Evolutionary conservation across 805 yeast genomes (phyloP), one percentile per base, ranked within the genome.

Genomic region (Kluyveromyces wickerhamii): DNA sequence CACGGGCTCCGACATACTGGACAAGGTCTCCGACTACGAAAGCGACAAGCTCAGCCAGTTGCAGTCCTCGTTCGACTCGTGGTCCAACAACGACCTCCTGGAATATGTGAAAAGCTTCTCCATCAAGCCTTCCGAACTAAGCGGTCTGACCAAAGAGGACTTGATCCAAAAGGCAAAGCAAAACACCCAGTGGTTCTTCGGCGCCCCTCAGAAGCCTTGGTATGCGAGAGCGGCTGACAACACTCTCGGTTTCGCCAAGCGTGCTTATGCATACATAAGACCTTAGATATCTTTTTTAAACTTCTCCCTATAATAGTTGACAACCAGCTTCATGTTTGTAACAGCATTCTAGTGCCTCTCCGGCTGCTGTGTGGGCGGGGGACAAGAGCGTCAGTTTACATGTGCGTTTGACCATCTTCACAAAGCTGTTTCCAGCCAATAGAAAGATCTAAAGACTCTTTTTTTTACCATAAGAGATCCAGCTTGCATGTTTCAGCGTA

Each of bases 51-150:
- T 38, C n/a, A 44, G 45, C 19, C 47, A 40, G 9, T 47, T 57
- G 46, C 42, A 45, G 5, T 38, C 45, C 2, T 44, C 61, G 12
- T 58, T 68, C 35, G 53, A 62, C 18, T 48, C 60, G 7, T 69
- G 71, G 69, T 57, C 70, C 2, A 56, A 54, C 12, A 60, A 60
- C 16, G 76, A 71, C 36, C 49, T 71, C 37, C 54, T 43, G 29
- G 41, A 57, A 11, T 71, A 69, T 42, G 47, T 71, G 37, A 49
- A 54, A 12, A 54, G 64, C 3, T 69, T 63, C 48, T 74, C 74
- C n/a, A 47, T 58, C 26, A 52, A 57, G 11, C 37, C 55, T 20
- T 41, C 50, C 1, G 44, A 49, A n/a, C 40, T 41, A 1, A 29
- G 39, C 2, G 25, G 8, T 15, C 20, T 41, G 32, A 36, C 54